Percentiles rank a stretch among this genome's conserved stretches.
These are phyloP conservation scores for Gilbertella persicaria DNA, from an alignment of 371 early-diverging fungal species.

Conservation along the genomic window DNA sequence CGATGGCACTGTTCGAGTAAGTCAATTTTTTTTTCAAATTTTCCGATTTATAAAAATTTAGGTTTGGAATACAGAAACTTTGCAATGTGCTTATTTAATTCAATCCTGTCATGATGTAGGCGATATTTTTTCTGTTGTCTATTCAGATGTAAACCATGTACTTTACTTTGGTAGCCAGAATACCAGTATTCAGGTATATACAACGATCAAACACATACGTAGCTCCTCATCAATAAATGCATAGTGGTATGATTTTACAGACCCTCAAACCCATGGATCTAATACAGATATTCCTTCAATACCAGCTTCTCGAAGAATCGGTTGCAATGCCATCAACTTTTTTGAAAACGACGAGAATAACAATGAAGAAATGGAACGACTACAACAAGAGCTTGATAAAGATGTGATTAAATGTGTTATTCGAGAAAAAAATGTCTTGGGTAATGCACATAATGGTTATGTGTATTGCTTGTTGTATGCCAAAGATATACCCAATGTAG, in stretches of 20 bases:
- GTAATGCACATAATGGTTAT: constrained; percentile 76
- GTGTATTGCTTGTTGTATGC: constrained; percentile 69
- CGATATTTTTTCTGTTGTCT: constrained; percentile 73
- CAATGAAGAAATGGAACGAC: constrained; percentile 15
- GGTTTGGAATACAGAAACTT: constrained; percentile 66
- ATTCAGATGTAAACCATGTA: constrained; percentile 50
- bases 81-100: constrained; percentile 64
- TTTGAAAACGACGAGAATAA: constrained; percentile 20
- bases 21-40: neutral
- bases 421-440: constrained; percentile 50
- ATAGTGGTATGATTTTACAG: constrained; percentile 66
- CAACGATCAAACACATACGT: no score
- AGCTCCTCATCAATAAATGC: no score
- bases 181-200: constrained; percentile 82
- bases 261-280: constrained; percentile 50
- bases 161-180: constrained; percentile 82
- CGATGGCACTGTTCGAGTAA: constrained; percentile 34
- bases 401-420: constrained; percentile 58
- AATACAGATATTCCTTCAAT: constrained; percentile 36
- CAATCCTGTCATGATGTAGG: constrained; percentile 78
- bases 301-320: constrained; percentile 35
- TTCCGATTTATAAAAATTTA: neutral
- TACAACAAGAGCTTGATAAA: constrained; percentile 33
- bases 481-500: constrained; percentile 51
- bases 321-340: constrained; percentile 31